phyloP scores from a whole-genome alignment of 768 basidiomycete genomes.

The Russula vinacea region DNA sequence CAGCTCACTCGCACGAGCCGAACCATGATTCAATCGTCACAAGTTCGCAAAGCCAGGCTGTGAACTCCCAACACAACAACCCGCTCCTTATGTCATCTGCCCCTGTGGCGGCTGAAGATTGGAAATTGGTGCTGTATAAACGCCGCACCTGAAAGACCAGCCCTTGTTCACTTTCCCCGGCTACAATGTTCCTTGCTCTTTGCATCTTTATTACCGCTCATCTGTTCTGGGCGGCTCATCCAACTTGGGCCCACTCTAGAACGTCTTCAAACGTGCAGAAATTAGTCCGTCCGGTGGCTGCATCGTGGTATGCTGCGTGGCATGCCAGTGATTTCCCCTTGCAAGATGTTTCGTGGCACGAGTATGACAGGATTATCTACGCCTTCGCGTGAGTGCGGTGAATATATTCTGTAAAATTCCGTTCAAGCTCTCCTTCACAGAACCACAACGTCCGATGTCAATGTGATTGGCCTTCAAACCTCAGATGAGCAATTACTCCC shows the following conservation, averaged over 20 bases:
- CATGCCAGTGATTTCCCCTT: slow-evolving; percentile 42
- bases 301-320: slow-evolving; percentile 60
- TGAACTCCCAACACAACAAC: too few relatives aligned
- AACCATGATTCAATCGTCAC: too few relatives aligned
- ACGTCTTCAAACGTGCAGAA: too few relatives aligned
- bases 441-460: slow-evolving; percentile 27
- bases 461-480: slow-evolving; percentile 31
- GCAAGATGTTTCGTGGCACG: slow-evolving; percentile 49
- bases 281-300: too few relatives aligned
- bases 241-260: too few relatives aligned
- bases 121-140: background rate
- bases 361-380: slow-evolving; percentile 55
- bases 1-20: background rate
- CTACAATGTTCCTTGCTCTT: slow-evolving; percentile 11
- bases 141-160: background rate
- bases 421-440: slow-evolving; percentile 6
- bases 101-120: too few relatives aligned
- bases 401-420: background rate
- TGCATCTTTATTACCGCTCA: slow-evolving; percentile 5
- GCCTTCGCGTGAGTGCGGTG: slow-evolving; percentile 55
- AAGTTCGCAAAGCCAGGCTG: too few relatives aligned
- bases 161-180: background rate
- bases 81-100: background rate
- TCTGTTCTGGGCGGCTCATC: slow-evolving; percentile 2
- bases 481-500: slow-evolving; percentile 33